Conservation (phyloP, 2,329 filamentous ascomycete species). For the Pestalotiopsis sp. region DNA sequence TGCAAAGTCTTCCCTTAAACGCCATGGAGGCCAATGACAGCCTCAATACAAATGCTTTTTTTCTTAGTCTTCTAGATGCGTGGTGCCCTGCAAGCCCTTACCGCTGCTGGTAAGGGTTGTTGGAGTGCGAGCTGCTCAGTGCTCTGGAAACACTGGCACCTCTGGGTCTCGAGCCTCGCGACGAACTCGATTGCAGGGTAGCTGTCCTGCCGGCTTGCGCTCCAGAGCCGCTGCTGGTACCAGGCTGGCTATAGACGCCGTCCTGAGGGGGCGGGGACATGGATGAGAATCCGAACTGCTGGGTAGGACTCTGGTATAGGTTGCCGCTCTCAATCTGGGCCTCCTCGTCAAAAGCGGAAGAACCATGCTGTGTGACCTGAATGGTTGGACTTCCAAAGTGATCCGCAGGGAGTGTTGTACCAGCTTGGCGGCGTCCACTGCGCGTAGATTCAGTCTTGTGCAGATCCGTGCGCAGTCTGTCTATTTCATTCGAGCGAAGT, state of each 20-base stretch:
- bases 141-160: conserved; percentile 8
- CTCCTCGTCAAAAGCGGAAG: conserved; percentile 30
- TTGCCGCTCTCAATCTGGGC: conserved; percentile 29
- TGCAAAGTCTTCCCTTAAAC: neutral
- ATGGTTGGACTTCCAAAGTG: conserved; percentile 21
- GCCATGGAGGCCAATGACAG: neutral
- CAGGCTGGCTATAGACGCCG: neutral
- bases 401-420: conserved; percentile 26
- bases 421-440: conserved; percentile 30
- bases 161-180: conserved; percentile 4
- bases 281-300: neutral
- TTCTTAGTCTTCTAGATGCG: neutral
- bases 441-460: conserved; percentile 29
- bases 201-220: neutral
- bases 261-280: neutral
- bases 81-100: neutral
- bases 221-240: neutral
- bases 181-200: neutral
- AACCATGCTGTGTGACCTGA: conserved; percentile 27
- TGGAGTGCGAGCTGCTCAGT: neutral
- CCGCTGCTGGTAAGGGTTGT: conserved; percentile 5
- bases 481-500: conserved; percentile 38
- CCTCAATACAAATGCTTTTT: neutral
- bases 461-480: conserved; percentile 26
- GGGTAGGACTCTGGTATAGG: neutral